Evolutionary conservation across 106 monocot species (phyloP), one percentile per base, ranked within the genome.

Genomic region (Gastrodia elata): DNA sequence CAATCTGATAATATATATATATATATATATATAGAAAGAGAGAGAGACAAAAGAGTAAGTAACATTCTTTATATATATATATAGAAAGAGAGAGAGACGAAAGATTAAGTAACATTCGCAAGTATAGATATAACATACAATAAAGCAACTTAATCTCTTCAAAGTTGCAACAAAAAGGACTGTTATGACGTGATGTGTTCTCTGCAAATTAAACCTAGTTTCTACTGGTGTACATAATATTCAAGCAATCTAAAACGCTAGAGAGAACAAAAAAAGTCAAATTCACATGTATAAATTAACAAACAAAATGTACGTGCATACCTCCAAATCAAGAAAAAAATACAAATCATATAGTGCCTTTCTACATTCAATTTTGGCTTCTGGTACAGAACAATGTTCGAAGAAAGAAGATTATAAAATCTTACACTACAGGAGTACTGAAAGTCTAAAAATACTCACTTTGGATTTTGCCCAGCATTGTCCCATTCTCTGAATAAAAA

Each of bases 1-100:
- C 52, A 80, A 83, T 93, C 93, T 98, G 49, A 65, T 22, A 25
- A 42, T 8, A n/a, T n/a, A n/a, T n/a, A n/a, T n/a, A n/a, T n/a
- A n/a, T n/a, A n/a, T n/a, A n/a, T n/a, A n/a, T n/a, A n/a, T n/a
- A n/a, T n/a, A n/a, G n/a, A 1, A 1, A 44, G 43, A 43, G 43
- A 44, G 2, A 15, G 2, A 44, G 15, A 44, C 15, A 15, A 44
- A 44, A 44, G 43, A 11, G 15, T 44, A 15, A 44, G 15, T 44
- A 44, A 44, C n/a, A n/a, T n/a, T n/a, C n/a, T n/a, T n/a, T n/a
- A n/a, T n/a, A n/a, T n/a, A n/a, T n/a, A n/a, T n/a, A n/a, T n/a
- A 38, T 3, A 72, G 46, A 8, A 5, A 58, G 57, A 57, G 61
- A 61, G 7, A 30, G 10, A 15, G 25, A 57, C 26, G 57, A 57